Conservation (phyloP, 805 yeast species). For the Metschnikowia vanudenii region DNA sequence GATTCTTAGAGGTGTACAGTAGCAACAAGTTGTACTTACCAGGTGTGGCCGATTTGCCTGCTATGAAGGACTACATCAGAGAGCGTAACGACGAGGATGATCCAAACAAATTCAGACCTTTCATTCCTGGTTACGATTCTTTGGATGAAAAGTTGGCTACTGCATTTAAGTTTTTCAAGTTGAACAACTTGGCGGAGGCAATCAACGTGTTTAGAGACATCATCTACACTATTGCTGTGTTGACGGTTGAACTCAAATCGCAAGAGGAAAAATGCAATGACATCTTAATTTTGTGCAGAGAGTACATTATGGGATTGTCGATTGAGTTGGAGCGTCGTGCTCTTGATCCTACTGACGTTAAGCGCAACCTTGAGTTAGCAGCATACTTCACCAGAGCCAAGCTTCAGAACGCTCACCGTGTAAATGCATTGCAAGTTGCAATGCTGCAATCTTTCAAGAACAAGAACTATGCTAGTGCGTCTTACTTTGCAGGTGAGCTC, state of each 20-base stretch:
- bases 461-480: slow-evolving; percentile 85
- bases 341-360: slow-evolving; percentile 64
- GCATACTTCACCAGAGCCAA: slow-evolving; percentile 90
- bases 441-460: slow-evolving; percentile 88
- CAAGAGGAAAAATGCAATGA: slow-evolving; percentile 76
- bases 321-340: slow-evolving; percentile 88
- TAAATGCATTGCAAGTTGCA: slow-evolving; percentile 90
- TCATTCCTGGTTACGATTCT: slow-evolving; percentile 67
- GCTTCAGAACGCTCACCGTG: slow-evolving; percentile 77
- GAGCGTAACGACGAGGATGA: slow-evolving; percentile 60
- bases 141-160: slow-evolving; percentile 61
- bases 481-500: slow-evolving; percentile 84
- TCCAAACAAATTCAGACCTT: slow-evolving; percentile 51
- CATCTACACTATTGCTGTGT: slow-evolving; percentile 69
- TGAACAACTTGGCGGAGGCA: slow-evolving; percentile 80
- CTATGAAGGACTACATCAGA: slow-evolving; percentile 67
- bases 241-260: slow-evolving; percentile 69
- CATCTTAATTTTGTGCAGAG: slow-evolving; percentile 71
- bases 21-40: slow-evolving; percentile 74
- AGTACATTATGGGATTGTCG: slow-evolving; percentile 88
- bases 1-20: slow-evolving; percentile 83
- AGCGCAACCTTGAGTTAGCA: slow-evolving; percentile 90
- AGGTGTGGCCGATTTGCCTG: slow-evolving; percentile 70
- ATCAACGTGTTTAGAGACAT: slow-evolving; percentile 75
- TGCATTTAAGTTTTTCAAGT: slow-evolving; percentile 81